Base-by-base conservation (phyloP, 345 rosid species). In the Hibiscus trionum region DNA sequence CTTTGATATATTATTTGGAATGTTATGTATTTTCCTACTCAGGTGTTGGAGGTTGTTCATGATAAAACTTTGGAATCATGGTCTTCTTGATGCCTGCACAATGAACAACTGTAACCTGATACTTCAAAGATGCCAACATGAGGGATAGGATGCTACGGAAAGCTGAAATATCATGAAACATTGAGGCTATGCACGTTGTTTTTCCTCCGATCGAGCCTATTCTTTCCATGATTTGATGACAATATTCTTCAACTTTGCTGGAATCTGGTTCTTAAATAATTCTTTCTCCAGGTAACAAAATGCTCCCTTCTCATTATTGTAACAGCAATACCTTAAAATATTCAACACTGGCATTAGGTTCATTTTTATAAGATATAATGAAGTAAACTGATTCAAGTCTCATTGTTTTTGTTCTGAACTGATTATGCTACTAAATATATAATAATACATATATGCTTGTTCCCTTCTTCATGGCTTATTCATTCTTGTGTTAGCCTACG, bases 21-120 rank as follows among this genome's bases (percentile, higher is more conserved):
- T 56, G n/a, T 63, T 31, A 46, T 47, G 21, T 68, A n/a, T n/a
- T 63, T 59, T 69, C 10, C 55, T 59, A 24, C 65, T 65, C 81
- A 91, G 98, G 97, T 92, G 99, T 80, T 95, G 97, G 97, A 89
- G 91, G 78, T 66, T 95, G 77, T 90, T 92, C 72, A 89, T 95
- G 97, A 86, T 92, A 75, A 94, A 94, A 80, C 89, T 94, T 16
- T 94, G 97, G 98, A 94, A 92, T 80, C 98, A 91, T 3, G 99
- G 97, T 44, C 93, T 92, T 75, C 99, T 92, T 67, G 99, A 92
- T 16, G 89, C 92, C 17, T 9, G 77, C 73, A 83, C 89, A 11
- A 92, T 95, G 96, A 92, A 92, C 91, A 95, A 80, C 87, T 95
- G 97, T 76, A 95, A 79, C 68, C 16, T 59, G 69, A 85, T 85